Evolutionary conservation across 208 protist species (phyloP).

Genomic region (Strigomonas culicis): DNA sequence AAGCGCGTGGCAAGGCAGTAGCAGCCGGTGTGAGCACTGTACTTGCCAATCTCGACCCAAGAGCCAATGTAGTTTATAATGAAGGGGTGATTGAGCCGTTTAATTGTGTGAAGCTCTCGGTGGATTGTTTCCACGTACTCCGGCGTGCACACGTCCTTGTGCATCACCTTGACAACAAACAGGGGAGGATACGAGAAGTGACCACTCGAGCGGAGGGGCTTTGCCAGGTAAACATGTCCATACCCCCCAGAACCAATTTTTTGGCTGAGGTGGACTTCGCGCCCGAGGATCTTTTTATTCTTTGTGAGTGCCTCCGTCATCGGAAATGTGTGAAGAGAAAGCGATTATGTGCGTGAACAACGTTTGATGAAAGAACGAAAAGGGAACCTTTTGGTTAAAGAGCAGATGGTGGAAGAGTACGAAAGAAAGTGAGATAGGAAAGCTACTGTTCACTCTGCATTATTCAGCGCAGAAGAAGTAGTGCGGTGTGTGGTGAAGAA

Average conservation of each 20-base stretch:
- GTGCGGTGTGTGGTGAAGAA: too few species aligned
- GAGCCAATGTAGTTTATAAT: slow-evolving; percentile 77
- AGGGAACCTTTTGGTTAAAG: too few species aligned
- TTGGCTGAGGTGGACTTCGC: slow-evolving; percentile 47
- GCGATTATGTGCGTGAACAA: too few species aligned
- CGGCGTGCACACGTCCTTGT: slow-evolving; percentile 29
- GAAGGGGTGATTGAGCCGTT: slow-evolving; percentile 56
- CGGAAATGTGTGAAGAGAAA: slow-evolving; percentile 1
- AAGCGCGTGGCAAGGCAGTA: slow-evolving; percentile 85
- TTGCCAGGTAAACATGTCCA: slow-evolving; percentile 50
- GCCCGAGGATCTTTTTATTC: slow-evolving; percentile 39
- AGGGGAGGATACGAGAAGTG: slow-evolving; percentile 32
- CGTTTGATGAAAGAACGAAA: not conserved
- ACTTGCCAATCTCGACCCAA: slow-evolving; percentile 50
- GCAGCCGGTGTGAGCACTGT: slow-evolving; percentile 26
- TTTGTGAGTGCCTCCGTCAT: slow-evolving; percentile 14
- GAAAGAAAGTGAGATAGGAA: too few species aligned
- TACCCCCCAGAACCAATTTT: slow-evolving; percentile 52
- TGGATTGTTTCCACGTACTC: slow-evolving; percentile 29
- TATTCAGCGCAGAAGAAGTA: too few species aligned
- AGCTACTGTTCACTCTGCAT: too few species aligned
- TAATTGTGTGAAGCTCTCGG: slow-evolving; percentile 52
- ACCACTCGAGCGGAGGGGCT: slow-evolving; percentile 13
- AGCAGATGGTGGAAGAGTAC: too few species aligned
- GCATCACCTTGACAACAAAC: slow-evolving; percentile 81